Evolutionary conservation across 2,329 filamentous ascomycete genomes (phyloP), one percentile per base, ranked within the genome.

Genomic region (Colletotrichum tropicicola): DNA sequence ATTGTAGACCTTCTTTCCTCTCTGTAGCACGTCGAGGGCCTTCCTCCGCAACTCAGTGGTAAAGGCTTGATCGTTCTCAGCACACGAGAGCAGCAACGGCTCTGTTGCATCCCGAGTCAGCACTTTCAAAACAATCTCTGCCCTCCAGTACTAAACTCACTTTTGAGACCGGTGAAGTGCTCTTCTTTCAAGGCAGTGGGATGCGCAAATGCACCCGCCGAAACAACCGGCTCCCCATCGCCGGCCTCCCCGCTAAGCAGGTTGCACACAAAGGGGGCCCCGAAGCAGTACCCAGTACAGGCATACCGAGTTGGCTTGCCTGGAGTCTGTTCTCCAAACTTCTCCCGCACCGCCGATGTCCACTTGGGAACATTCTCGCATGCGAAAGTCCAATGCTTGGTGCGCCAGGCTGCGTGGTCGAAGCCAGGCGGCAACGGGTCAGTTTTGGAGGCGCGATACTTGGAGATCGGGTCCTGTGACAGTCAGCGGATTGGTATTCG

Each of bases 1-100:
- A 70, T 92, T 88, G 74, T 88, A 92, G 2, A 83, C 68, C 68
- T 79, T 81, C 41, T 76, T 72, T 27, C 73, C 71, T 23, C 72
- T 72, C 44, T 77, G 74, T 51, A 85, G 70, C 30, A 83, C 78
- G 21, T 83, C 80, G 1, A 83, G 43, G 2, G 81, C 82, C 41
- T 72, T 74, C 13, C 76, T 73, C n/a, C 82, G 72, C 1, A 74
- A 71, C 23, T 76, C 73, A 2, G 74, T 68, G 19, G 73, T 67
- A 55, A 85, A 85, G 0, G 79, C 80, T 47, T 80, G 76, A 54
- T 85, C 82, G 13, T 77, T 73, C 47, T 83, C 79, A 1, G 80
- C 72, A 51, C 82, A 85, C 0, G 79, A 82, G 10, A 85, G 71
- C 41, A 83, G 78, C 6, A 85, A 65, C 0, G 83, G 82, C 28